Base-by-base conservation (phyloP, 2,329 filamentous ascomycete genomes). In the Chaetomium olivaceum region DNA sequence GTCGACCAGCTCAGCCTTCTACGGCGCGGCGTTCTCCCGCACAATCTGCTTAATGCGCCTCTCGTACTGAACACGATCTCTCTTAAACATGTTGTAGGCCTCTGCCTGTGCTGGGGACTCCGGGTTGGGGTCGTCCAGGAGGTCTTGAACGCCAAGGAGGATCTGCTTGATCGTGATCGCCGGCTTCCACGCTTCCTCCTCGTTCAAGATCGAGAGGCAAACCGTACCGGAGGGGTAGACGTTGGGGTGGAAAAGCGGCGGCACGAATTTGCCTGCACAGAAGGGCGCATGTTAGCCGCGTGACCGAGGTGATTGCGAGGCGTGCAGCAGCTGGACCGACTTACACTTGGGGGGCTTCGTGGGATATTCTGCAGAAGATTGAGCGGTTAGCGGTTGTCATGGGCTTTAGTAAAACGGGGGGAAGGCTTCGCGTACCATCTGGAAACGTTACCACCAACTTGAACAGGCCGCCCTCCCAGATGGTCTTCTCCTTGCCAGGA, bases 111-210 rank as follows among this genome's bases (percentile, higher is more conserved):
- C 95, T 0, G 95, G 95, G 1, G 93, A 97, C 59, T 99, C 95
- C 3, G 94, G 95, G 76, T 99, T 99, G 19, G 96, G 95, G 74
- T 97, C 94, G 77, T 99, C 90, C 50, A 99, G 88, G 1, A 99
- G 86, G 73, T 96, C 94, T 78, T 99, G 95, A 65, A 99, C 96
- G 58, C 95, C 95, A 1, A 98, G 85, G 6, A 98, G 86, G 69
- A 99, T 98, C 80, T 98, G 93, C 80, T 97, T 98, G 77, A 99
- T 92, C 0, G 95, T 99, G 74, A 99, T 99, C 7, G 95, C 94
- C 0, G 95, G 96, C 78, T 96, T 96, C 95, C 96, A 99, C 7
- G 91, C 93, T 77, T 99, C 95, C 74, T 99, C 95, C 78, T 99
- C 96, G 80, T 98, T 99, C 71, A 99, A 81, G 71, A 99, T 99